These are phyloP conservation scores for Jimgerdemannia lactiflua DNA, from an alignment of 192 early-diverging fungal species.

Conservation along the genomic window DNA sequence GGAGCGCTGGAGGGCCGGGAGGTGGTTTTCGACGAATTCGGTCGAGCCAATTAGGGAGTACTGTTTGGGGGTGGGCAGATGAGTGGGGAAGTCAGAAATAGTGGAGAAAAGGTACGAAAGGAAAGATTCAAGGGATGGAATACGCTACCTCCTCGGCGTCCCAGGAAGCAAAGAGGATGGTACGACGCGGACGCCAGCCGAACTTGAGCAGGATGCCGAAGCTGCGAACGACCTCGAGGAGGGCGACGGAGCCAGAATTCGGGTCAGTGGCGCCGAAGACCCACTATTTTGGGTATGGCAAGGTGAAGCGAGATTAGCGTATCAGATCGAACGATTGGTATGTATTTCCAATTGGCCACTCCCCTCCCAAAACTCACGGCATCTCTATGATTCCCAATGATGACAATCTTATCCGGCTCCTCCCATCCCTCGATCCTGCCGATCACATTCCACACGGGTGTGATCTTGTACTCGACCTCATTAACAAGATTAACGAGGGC, in stretches of 20 bases:
- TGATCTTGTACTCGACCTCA: constrained; percentile 46
- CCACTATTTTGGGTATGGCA: background rate
- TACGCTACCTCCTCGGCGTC: constrained; percentile 48
- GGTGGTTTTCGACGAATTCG: constrained; percentile 61
- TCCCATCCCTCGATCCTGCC: constrained; percentile 56
- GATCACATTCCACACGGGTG: constrained; percentile 65
- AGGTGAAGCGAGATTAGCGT: background rate
- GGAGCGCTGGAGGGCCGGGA: constrained; percentile 45
- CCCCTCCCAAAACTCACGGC: constrained; percentile 32
- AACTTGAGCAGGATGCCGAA: constrained; percentile 51
- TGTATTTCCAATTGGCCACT: no score
- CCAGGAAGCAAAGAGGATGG: constrained; percentile 59
- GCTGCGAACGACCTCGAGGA: constrained; percentile 52
- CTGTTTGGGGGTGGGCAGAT: background rate
- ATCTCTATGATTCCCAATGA: constrained; percentile 54
- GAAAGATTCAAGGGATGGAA: background rate
- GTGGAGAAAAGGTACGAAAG: background rate
- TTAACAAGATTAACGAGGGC: constrained; percentile 52
- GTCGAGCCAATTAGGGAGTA: constrained; percentile 59
- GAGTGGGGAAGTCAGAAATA: background rate
- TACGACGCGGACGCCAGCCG: constrained; percentile 62
- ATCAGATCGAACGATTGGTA: no score
- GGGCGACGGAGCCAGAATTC: constrained; percentile 52
- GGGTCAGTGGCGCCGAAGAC: constrained; percentile 55
- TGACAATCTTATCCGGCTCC: constrained; percentile 51